phyloP scores from a whole-genome alignment of 106 monocot species.

The Dioscorea alata region DNA sequence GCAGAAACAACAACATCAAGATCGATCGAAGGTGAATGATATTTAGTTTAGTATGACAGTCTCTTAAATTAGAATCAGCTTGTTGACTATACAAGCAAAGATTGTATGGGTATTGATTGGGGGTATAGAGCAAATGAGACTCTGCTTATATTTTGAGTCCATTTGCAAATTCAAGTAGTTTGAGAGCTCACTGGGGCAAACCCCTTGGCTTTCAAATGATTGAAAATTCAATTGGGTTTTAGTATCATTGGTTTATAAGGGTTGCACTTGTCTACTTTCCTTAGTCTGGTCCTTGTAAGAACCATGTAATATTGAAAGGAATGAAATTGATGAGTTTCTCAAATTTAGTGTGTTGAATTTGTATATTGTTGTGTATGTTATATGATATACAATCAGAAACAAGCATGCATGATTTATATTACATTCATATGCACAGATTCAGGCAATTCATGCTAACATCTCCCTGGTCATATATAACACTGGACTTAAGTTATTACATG shows the following conservation, averaged over 20 bases:
- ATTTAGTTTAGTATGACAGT: not conserved
- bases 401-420: too few relatives aligned
- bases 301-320: not conserved
- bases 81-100: not conserved
- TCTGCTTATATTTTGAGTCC: slow-evolving; percentile 19
- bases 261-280: not conserved
- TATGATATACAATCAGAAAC: too few relatives aligned
- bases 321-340: not conserved
- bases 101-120: not conserved
- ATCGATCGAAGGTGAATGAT: slow-evolving; percentile 5
- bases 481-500: too few relatives aligned
- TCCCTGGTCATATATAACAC: too few relatives aligned
- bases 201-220: slow-evolving; percentile 1
- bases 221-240: not conserved
- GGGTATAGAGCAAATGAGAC: slow-evolving; percentile 13
- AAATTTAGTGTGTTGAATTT: too few relatives aligned
- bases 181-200: not conserved
- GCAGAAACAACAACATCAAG: slow-evolving; percentile 11
- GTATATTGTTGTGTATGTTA: too few relatives aligned
- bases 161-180: not conserved
- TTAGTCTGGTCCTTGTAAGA: not conserved
- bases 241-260: not conserved
- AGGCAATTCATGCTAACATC: too few relatives aligned
- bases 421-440: too few relatives aligned
- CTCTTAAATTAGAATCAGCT: not conserved